Base-by-base conservation (phyloP, 108 stramenopile genomes). In the Pseudonitzschia multiseries region DNA sequence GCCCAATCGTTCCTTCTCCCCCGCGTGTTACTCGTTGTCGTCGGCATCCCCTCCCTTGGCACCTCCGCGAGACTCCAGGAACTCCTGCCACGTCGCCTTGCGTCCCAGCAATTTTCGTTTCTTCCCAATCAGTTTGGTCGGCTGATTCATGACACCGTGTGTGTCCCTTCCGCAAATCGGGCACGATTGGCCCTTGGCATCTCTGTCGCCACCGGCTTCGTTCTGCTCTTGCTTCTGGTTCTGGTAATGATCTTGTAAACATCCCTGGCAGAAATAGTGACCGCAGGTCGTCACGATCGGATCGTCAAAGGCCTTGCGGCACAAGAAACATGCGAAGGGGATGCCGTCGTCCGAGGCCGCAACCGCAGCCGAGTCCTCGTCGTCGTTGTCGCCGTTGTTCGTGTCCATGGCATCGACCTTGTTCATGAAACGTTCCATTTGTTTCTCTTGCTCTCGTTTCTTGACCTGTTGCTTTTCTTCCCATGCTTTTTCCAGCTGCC, bases 291-390 rank as follows among this genome's bases (percentile, higher is more conserved):
- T 98, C 1, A 97, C 95, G 2, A 99, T 89, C 15, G 99, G 99
- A 77, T 98, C 85, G 15, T 72, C 72, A 77, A 98, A 99, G 13
- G 80, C 78, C 42, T 87, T 72, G 20, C 97, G 85, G 78, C 97
- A 99, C 6, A 98, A 60, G 62, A 91, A 77, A 75, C 99, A 99
- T 0, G 99, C 99, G 80, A 96, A 98, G 12, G 99, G 99, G 27
- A 99, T 65, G 0, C 95, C 97, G 83, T 96, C 90, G 28, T 87
- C 84, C 27, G 36, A 46, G 9, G 22, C 52, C 22, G 70, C 71
- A 44, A 56, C 62, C 33, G 40, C 57, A 36, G 28, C 26, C 29
- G 65, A 78, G 57, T 81, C 71, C 46, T 69, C 56, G 18, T 80
- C 54, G 21, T n/a, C 0, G 12, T 13, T 26, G 42, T 48, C 53